A percentile compares a stretch with the other conserved stretches of the same genome.
These are phyloP conservation scores for Globisporangium lucens DNA, from an alignment of 352 stramenopile genomes.

Conservation along the genomic window DNA sequence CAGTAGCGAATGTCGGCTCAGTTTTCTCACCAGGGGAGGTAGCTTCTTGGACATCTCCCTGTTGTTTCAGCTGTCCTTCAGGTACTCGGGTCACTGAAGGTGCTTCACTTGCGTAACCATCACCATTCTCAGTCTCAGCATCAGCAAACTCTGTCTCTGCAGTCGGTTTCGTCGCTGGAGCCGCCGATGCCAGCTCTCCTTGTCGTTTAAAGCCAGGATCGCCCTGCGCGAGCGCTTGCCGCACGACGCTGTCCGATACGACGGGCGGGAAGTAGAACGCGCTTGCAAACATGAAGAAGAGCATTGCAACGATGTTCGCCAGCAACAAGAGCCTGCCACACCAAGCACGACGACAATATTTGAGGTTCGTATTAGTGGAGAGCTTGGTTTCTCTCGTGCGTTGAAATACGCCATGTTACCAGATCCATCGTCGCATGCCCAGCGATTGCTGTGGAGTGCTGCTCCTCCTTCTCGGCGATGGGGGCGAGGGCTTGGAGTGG, in stretches of 20 bases:
- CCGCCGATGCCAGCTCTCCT: background rate
- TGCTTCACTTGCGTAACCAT: background rate
- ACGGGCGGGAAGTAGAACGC: conserved; percentile 44
- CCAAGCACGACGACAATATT: background rate
- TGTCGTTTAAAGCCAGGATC: conserved; percentile 16
- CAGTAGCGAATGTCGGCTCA: background rate
- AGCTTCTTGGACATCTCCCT: background rate
- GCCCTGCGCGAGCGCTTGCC: conserved; percentile 34
- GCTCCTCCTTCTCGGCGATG: conserved; percentile 4
- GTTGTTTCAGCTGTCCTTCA: background rate
- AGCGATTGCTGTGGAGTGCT: background rate
- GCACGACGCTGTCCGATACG: conserved; percentile 29
- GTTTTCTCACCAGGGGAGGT: background rate
- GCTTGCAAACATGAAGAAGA: conserved; percentile 54
- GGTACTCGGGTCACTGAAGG: background rate
- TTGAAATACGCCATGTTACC: conserved; percentile 7
- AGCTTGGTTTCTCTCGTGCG: no score
- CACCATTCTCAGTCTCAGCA: background rate
- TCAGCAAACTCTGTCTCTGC: background rate
- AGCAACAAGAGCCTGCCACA: conserved; percentile 42
- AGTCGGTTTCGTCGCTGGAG: background rate
- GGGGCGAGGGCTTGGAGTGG: conserved; percentile 9
- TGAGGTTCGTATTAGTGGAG: background rate
- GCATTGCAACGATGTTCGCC: conserved; percentile 41
- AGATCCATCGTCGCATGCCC: conserved; percentile 18